Evolutionary conservation across 2,329 filamentous ascomycete species (phyloP).

Genomic region (Tolypocladium ovalisporum): DNA sequence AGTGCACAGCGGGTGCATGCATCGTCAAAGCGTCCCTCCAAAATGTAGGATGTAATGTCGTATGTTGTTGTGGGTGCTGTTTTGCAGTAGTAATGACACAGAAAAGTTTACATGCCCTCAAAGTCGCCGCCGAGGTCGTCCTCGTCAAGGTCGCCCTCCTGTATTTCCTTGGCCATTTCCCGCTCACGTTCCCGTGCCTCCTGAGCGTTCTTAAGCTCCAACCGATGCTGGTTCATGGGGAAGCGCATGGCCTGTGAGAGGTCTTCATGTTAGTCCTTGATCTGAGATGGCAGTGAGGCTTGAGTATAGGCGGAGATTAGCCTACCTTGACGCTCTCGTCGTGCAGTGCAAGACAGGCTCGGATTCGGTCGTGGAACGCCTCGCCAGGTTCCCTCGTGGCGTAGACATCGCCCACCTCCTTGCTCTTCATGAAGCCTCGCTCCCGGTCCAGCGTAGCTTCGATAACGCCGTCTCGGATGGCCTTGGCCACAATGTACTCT

Average conservation of each 20-base stretch:
- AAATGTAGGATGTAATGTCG: neutral
- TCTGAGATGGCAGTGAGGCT: neutral
- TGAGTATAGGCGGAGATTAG: neutral
- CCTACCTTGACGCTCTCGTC: constrained; percentile 94
- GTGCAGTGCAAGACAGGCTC: constrained; percentile 80
- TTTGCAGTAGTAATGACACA: constrained; percentile 2
- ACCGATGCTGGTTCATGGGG: constrained; percentile 96
- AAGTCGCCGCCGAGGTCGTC: constrained; percentile 94
- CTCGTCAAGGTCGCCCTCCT: constrained; percentile 93
- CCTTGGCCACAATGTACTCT: constrained; percentile 98
- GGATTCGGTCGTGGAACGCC: constrained; percentile 94
- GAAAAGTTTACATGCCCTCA: constrained; percentile 67
- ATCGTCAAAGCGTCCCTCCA: neutral
- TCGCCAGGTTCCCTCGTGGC: constrained; percentile 91
- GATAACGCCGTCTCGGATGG: constrained; percentile 93
- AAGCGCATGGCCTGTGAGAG: constrained; percentile 78
- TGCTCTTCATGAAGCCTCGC: constrained; percentile 96
- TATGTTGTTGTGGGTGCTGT: constrained; percentile 1
- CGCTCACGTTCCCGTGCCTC: constrained; percentile 95
- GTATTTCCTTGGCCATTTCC: constrained; percentile 97
- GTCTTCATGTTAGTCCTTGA: constrained; percentile 3
- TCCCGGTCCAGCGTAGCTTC: constrained; percentile 92
- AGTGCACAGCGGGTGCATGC: neutral
- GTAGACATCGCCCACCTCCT: constrained; percentile 91
- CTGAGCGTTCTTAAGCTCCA: constrained; percentile 96